Evolutionary conservation across 352 stramenopile species (phyloP), one percentile per base, ranked within the genome.

Genomic region (Phytophthora hybrid): DNA sequence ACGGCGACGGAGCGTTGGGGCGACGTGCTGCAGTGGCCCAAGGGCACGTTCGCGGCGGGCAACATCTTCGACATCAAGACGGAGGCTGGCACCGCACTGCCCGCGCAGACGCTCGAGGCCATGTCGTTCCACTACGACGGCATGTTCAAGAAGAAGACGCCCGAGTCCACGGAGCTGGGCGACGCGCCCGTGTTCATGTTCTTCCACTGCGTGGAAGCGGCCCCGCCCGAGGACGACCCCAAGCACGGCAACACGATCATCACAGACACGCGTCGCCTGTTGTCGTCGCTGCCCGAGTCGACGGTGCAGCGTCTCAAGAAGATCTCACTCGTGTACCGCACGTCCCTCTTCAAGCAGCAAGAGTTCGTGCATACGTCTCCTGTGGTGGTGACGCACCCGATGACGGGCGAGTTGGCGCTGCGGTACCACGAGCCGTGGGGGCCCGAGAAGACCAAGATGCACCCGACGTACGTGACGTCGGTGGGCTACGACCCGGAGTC

Each of bases 101-200:
- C 66, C 7, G 66, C 59, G 46, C 66, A 73, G 52, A 73, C 66
- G 21, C 66, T 67, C 26, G 66, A 73, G 59, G 66, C 58, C 51
- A 59, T 73, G 66, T 73, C 66, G 51, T 73, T 69, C 59, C 66
- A 73, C 59, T 73, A 69, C 66, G 59, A 69, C 59, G 66, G 66
- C 32, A 73, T 73, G 66, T 69, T 73, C 66, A 73, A 73, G 59
- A 73, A 73, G 58, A 73, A 73, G 59, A 73, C 66, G 14, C 59
- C 66, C 52, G 66, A 69, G 41, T 60, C 59, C 26, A 73, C 58
- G 51, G 66, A 73, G 51, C 58, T 73, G 58, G 66, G 58, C 51
- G 66, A 73, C 18, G 18, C 57, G 21, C 66, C 66, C 66, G 66
- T 73, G 26, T 73, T 73, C 52, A 72, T 72, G 65, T 72, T 72